Base-by-base conservation (phyloP, 371 early-diverging fungal genomes). In the Mortierella sp. region DNA sequence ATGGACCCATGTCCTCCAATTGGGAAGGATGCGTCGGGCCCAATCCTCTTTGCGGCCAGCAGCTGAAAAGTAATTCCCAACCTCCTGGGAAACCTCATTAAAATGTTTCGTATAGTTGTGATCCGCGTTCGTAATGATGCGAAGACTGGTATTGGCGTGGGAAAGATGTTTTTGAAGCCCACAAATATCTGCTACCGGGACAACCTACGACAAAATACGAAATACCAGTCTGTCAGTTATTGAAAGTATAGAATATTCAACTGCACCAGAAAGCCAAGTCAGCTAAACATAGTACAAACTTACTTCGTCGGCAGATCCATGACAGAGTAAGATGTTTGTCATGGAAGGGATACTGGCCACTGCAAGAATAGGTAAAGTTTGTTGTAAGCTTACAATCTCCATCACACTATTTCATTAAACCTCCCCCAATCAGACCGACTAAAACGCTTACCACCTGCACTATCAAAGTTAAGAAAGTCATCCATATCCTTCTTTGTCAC, bases 221-320 rank as follows among this genome's bases (percentile, higher is more conserved):
- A 35, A 40, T 0, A 55, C n/a, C 31, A 55, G 55, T 10, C 6
- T 7, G 40, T 40, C 15, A 13, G 40, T 10, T 40, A 10, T 40
- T 4, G 15, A 10, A 43, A 59, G 54, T 23, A 47, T n/a, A 49
- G 19, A 23, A n/a, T n/a, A 49, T 22, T n/a, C 23, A 22, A 19
- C 23, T 49, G n/a, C 49, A 5, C 19, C 49, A n/a, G 23, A 56
- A 51, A 22, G 34, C 13, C 17, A 35, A 6, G 10, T n/a, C 26
- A 15, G n/a, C n/a, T n/a, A n/a, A 31, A 19, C 59, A 61, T 37
- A 51, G n/a, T 51, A 9, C 43, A 0, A 28, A 55, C 70, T 61
- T 85, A 88, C 89, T 57, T 58, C 71, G 68, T 91, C 91, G 26
- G 78, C 80, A 17, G 86, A 78, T 2, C 91, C 91, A 76, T 91